These are phyloP conservation scores for Termitomyces sp. DNA, from an alignment of 768 basidiomycete genomes.

Conservation along the genomic window DNA sequence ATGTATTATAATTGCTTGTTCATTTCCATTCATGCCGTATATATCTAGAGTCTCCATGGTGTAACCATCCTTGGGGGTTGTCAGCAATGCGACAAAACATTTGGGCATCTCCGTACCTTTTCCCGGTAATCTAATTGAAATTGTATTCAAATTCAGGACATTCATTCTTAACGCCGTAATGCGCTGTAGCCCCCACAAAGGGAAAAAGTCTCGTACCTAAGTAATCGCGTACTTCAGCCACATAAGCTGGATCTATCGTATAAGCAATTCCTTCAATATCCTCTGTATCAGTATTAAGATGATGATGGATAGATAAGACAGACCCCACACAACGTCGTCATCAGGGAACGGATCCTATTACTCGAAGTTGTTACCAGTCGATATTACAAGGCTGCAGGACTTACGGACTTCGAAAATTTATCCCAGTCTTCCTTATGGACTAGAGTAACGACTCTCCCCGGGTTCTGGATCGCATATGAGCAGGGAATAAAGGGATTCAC, in stretches of 20 bases:
- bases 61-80: constrained; percentile 75
- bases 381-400: constrained; percentile 10
- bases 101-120: constrained; percentile 45
- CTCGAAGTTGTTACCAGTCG: background rate
- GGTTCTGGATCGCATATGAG: constrained; percentile 42
- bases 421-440: constrained; percentile 90
- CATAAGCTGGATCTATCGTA: constrained; percentile 77
- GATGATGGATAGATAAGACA: constrained; percentile 11
- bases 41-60: constrained; percentile 78
- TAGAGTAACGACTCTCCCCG: constrained; percentile 88
- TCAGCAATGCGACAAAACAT: background rate
- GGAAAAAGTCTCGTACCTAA: constrained; percentile 50
- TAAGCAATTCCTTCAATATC: constrained; percentile 66
- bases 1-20: constrained; percentile 53
- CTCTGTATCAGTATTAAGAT: background rate
- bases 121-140: constrained; percentile 70
- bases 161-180: background rate
- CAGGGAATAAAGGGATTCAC: background rate
- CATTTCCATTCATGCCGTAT: constrained; percentile 51
- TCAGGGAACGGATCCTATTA: constrained; percentile 63
- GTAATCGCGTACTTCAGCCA: constrained; percentile 76
- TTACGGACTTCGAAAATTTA: constrained; percentile 61
- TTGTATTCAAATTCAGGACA: background rate
- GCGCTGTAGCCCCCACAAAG: background rate
- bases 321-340: constrained; percentile 85